phyloP scores from a whole-genome alignment of 1,139 yeast species.

The Zygosaccharomyces sapae region DNA sequence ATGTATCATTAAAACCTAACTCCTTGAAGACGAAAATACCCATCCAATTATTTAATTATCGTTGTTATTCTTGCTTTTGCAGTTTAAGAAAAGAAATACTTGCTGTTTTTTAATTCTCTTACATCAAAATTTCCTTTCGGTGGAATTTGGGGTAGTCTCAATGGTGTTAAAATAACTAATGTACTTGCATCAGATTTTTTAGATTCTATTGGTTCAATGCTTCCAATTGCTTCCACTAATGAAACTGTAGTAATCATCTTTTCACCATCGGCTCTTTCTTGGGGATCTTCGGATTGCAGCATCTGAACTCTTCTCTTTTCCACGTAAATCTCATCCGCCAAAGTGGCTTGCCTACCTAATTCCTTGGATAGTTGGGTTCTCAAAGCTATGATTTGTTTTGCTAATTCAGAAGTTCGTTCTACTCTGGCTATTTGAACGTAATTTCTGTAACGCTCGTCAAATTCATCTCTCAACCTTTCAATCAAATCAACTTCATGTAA shows the following conservation, averaged over 20 bases:
- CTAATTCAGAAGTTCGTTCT: constrained; percentile 52
- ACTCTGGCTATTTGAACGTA: constrained; percentile 59
- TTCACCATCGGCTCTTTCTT: constrained; percentile 48
- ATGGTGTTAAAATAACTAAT: constrained; percentile 50
- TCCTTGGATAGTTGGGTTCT: constrained; percentile 49
- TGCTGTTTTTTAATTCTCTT: constrained; percentile 60
- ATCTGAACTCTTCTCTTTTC: constrained; percentile 62
- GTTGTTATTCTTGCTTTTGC: not conserved
- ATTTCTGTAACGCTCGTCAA: constrained; percentile 72
- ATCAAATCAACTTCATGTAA: constrained; percentile 74
- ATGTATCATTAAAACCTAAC: constrained; percentile 1
- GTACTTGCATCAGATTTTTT: constrained; percentile 30
- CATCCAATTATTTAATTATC: not conserved
- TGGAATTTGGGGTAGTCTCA: constrained; percentile 72
- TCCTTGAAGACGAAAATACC: not conserved
- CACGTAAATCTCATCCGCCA: constrained; percentile 68
- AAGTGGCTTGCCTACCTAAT: constrained; percentile 55
- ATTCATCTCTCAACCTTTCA: constrained; percentile 67
- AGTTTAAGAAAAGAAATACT: constrained; percentile 62
- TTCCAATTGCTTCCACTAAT: constrained; percentile 44
- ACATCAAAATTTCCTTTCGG: constrained; percentile 83
- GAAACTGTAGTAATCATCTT: constrained; percentile 70
- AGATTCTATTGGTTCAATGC: constrained; percentile 32
- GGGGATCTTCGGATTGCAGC: constrained; percentile 51
- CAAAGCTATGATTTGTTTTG: constrained; percentile 46